Conservation (phyloP, 306 rosid genomes). For the Acmispon strigosus region DNA sequence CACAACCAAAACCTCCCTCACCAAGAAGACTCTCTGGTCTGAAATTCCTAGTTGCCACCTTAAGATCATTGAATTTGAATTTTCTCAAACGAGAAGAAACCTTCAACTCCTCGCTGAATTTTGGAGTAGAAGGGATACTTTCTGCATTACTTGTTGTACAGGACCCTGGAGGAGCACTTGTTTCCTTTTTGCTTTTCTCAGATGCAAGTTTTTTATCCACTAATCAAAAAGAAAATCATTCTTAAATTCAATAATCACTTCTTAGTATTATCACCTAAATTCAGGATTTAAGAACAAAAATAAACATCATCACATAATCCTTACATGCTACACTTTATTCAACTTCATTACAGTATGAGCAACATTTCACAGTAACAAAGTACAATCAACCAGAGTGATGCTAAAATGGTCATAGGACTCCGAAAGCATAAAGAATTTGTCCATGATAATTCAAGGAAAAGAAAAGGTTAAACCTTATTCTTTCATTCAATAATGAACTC, state of each 20-base stretch:
- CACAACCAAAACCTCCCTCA: slow-evolving; percentile 98
- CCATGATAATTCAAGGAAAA: neutral
- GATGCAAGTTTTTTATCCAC: slow-evolving; percentile 38
- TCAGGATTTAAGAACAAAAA: neutral
- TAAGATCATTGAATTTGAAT: slow-evolving; percentile 83
- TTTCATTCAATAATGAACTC: neutral
- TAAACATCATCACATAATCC: slow-evolving; percentile 12
- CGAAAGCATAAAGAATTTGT: neutral
- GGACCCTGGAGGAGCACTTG: slow-evolving; percentile 49
- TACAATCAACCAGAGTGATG: neutral
- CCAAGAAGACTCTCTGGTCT: slow-evolving; percentile 97
- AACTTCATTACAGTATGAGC: neutral
- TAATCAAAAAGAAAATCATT: slow-evolving; percentile 15
- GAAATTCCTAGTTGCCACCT: slow-evolving; percentile 85
- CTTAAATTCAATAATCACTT: neutral
- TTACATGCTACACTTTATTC: neutral
- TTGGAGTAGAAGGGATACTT: slow-evolving; percentile 69
- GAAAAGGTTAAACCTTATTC: neutral
- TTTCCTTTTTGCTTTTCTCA: slow-evolving; percentile 51
- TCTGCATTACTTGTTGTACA: slow-evolving; percentile 71
- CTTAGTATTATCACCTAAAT: neutral
- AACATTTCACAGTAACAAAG: neutral
- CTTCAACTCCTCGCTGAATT: slow-evolving; percentile 81
- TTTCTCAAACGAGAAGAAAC: slow-evolving; percentile 77
- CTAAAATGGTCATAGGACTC: neutral